A percentile compares a stretch with the other conserved stretches of the same genome.
These are phyloP conservation scores for Moricandia arvensis DNA, from an alignment of 345 rosid genomes.

Conservation along the genomic window DNA sequence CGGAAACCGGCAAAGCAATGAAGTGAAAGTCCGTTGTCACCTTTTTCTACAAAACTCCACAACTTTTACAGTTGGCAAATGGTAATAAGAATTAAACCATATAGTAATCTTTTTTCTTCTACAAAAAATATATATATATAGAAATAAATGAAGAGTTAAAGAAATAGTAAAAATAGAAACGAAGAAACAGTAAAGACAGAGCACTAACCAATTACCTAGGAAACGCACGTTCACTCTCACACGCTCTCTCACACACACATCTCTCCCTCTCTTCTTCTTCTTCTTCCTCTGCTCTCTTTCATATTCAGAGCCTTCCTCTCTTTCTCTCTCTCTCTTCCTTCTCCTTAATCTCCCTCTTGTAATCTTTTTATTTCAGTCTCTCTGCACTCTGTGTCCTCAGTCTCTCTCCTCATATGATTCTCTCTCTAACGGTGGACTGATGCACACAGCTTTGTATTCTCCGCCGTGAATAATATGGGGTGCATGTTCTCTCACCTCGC, in stretches of 20 bases:
- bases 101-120: no score
- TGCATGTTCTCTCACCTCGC: conserved; percentile 92
- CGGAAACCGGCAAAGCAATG: not conserved
- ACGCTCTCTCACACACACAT: conserved; percentile 9
- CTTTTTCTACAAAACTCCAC: not conserved
- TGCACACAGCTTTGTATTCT: conserved; percentile 23
- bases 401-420: not conserved
- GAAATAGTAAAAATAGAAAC: not conserved
- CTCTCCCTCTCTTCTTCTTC: conserved; percentile 13
- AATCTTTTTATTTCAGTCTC: not conserved
- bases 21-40: not conserved
- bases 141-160: not conserved
- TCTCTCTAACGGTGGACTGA: conserved; percentile 22
- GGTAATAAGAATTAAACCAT: not conserved
- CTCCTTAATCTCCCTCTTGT: not conserved
- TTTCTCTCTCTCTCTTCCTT: not conserved
- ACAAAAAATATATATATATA: not conserved
- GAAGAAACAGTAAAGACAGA: conserved; percentile 37
- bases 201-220: conserved; percentile 41
- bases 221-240: conserved; percentile 42
- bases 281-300: conserved; percentile 8
- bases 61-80: not conserved
- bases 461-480: conserved; percentile 64
- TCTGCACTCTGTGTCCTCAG: not conserved
- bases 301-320: conserved; percentile 1